These are phyloP conservation scores for Sutorius eximius DNA, from an alignment of 1,284 basidiomycete genomes.

Conservation along the genomic window DNA sequence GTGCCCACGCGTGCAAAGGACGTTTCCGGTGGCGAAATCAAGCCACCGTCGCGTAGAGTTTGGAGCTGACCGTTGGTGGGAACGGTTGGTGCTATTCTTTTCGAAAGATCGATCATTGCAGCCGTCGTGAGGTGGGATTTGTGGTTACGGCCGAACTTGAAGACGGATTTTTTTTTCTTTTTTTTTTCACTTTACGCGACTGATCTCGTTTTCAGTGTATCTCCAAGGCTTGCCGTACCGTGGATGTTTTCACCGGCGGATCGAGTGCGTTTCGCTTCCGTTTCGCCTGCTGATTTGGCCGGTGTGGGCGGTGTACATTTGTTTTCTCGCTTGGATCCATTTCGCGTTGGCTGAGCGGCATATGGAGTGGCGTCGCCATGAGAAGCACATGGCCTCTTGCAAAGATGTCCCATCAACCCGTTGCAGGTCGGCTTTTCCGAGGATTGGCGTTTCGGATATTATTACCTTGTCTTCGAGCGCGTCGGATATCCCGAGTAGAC, in stretches of 20 bases:
- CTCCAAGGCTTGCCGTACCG: not conserved
- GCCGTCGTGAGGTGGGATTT: constrained; percentile 3
- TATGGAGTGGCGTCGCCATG: constrained; percentile 2
- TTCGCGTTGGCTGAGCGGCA: constrained; percentile 12
- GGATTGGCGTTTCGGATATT: too few species aligned
- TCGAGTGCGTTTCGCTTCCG: not conserved
- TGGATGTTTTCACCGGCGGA: not conserved
- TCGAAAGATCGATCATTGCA: not conserved
- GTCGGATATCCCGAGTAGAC: too few species aligned
- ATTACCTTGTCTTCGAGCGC: too few species aligned
- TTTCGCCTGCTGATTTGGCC: not conserved
- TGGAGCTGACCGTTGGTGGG: constrained; percentile 6
- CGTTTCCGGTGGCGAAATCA: not conserved
- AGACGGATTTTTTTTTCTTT: not conserved
- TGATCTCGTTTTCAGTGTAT: not conserved
- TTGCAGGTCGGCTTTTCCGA: constrained; percentile 1
- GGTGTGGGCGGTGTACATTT: constrained; percentile 1
- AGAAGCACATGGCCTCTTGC: not conserved
- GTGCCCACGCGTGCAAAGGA: not conserved
- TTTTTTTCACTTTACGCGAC: not conserved
- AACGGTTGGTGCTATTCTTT: constrained; percentile 9
- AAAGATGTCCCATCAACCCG: not conserved
- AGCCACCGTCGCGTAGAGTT: not conserved
- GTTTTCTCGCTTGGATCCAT: not conserved
- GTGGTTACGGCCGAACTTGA: constrained; percentile 7